Conservation (phyloP, 202 grass and related monocot genomes). For the Carex arenaria region DNA sequence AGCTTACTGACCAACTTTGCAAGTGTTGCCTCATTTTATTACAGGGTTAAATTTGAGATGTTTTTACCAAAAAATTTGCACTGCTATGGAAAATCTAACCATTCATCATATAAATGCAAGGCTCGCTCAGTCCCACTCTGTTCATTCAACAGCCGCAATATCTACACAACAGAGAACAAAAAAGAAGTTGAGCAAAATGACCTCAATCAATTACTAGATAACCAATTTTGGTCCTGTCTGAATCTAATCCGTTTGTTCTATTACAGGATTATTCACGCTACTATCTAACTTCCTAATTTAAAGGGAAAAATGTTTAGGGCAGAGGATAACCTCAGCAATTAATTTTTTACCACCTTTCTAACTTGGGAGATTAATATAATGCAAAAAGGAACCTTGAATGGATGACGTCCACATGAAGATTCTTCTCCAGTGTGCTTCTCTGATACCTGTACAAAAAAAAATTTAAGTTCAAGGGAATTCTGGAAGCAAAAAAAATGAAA, state of each 20-base stretch:
- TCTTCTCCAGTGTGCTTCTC: conserved; percentile 66
- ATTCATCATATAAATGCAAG: conserved; percentile 70
- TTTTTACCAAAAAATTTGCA: not conserved
- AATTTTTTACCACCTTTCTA: not conserved
- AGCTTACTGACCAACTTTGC: not conserved
- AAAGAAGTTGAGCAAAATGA: not conserved
- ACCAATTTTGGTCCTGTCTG: not conserved
- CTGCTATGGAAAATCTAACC: conserved; percentile 38
- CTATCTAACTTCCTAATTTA: not conserved
- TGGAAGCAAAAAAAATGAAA: not conserved
- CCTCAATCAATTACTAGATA: not conserved
- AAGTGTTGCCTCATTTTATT: not conserved
- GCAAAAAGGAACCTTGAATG: conserved; percentile 47
- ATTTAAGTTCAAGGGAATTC: not conserved
- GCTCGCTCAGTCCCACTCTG: conserved; percentile 54
- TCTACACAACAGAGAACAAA: conserved; percentile 36
- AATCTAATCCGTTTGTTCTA: not conserved
- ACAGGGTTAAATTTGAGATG: not conserved
- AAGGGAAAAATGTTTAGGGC: not conserved
- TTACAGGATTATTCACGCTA: not conserved
- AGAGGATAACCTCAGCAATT: not conserved
- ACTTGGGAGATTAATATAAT: conserved; percentile 8
- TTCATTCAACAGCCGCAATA: conserved; percentile 84
- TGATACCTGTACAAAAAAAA: conserved; percentile 53
- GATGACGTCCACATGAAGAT: conserved; percentile 44